phyloP scores from a whole-genome alignment of 2,329 filamentous ascomycete species.

The Penicillium sp. region DNA sequence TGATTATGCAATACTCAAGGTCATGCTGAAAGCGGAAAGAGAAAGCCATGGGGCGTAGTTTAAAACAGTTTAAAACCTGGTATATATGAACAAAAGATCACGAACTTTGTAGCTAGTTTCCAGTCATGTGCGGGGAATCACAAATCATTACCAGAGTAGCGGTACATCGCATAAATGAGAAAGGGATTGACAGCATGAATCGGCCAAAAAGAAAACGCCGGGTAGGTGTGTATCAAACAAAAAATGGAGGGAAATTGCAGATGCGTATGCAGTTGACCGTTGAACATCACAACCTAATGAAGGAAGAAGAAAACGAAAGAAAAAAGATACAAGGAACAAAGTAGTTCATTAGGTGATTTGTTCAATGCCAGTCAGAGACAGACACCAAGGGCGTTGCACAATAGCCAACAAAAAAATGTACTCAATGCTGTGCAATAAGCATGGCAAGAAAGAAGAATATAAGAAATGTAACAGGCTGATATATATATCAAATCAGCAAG shows the following conservation, averaged over 20 bases:
- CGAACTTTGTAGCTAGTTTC: background rate
- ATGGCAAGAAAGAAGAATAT: slow-evolving; percentile 12
- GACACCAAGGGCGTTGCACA: slow-evolving; percentile 11
- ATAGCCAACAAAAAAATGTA: slow-evolving; percentile 22
- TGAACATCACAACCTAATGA: background rate
- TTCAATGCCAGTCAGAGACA: slow-evolving; percentile 14
- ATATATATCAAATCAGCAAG: background rate
- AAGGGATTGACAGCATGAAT: background rate
- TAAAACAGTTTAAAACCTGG: background rate
- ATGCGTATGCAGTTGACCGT: background rate
- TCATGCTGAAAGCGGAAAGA: background rate
- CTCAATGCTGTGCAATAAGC: slow-evolving; percentile 17
- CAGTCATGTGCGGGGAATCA: slow-evolving; percentile 11
- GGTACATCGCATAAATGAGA: background rate
- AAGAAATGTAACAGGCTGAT: slow-evolving; percentile 3
- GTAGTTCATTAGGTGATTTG: slow-evolving; percentile 19
- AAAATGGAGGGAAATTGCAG: background rate
- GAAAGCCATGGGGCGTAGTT: background rate
- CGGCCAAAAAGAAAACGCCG: slow-evolving; percentile 7
- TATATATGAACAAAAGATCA: background rate
- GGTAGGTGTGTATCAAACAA: slow-evolving; percentile 2
- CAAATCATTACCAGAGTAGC: background rate
- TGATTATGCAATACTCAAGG: background rate
- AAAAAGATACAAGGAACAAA: slow-evolving; percentile 7
- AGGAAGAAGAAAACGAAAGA: background rate